Conservation (phyloP, 345 rosid genomes). For the Populus simonii region DNA sequence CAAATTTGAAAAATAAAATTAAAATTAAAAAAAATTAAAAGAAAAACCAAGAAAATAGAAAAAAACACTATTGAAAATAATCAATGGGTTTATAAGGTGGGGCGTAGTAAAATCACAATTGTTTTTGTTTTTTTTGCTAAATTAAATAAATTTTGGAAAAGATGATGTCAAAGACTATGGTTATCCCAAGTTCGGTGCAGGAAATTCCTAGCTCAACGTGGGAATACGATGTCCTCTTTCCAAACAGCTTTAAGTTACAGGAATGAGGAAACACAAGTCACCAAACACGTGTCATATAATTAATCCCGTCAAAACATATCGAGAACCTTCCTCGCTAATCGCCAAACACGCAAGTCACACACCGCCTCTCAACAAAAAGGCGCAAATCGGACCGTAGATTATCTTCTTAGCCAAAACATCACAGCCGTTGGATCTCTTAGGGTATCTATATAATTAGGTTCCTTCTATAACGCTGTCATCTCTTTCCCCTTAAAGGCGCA, state of each 20-base stretch:
- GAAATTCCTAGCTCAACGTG: not conserved
- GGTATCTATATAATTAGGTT: not conserved
- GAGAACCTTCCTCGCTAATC: slow-evolving; percentile 9
- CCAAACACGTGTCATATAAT: slow-evolving; percentile 8
- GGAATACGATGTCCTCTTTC: not conserved
- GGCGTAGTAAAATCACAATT: too few species aligned
- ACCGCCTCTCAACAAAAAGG: not conserved
- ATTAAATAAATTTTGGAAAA: not conserved
- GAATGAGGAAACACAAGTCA: not conserved
- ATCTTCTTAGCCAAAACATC: not conserved
- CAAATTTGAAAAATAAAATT: accelerated
- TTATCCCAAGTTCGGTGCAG: not conserved
- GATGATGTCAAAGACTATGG: too few species aligned
- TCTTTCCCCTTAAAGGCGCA: not conserved
- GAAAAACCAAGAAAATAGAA: too few species aligned
- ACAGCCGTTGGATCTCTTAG: slow-evolving; percentile 24
- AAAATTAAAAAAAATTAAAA: too few species aligned
- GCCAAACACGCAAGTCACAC: not conserved
- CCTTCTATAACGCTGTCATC: not conserved
- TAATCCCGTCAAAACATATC: not conserved
- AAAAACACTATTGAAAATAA: too few species aligned
- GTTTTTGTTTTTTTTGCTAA: too few species aligned
- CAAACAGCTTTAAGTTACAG: not conserved
- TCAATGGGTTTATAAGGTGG: too few species aligned
- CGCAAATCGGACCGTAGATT: slow-evolving; percentile 28